Evolutionary conservation across 2,329 filamentous ascomycete genomes (phyloP), one percentile per base, ranked within the genome.

Genomic region (Leptographium procerum): DNA sequence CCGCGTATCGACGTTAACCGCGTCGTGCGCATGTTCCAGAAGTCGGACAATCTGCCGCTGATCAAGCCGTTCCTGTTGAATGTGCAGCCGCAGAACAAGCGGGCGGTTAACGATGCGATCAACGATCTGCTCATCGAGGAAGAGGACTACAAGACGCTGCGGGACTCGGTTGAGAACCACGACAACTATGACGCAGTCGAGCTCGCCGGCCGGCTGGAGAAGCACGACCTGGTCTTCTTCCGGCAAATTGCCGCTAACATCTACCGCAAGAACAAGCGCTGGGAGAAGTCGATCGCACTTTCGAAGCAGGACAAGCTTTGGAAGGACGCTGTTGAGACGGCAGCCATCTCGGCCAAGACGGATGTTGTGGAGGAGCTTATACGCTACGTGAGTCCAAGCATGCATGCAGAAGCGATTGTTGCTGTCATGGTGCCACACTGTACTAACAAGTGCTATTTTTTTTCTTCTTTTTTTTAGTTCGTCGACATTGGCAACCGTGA

Each of bases 281-380:
- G 95, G 95, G 92, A 97, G 77, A 97, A 97, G 78, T 96, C 91
- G 4, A 99, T 99, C 72, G 84, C 90, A 36, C 79, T 99, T 52
- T 97, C 92, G 19, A 99, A 99, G 81, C 92, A 99, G 72, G 94
- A 99, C 78, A 97, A 96, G 82, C 80, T 99, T 19, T 99, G 94
- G 86, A 97, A 96, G 80, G 94, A 99, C 75, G 94, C 95, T 29
- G 97, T 99, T 63, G 94, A 99, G 80, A 99, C 94, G 16, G 84
- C 95, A 34, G 94, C 94, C 31, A 88, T 96, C 58, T 97, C 92
- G 56, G 80, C 82, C 70, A 97, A 97, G 82, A 70, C 81, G 14
- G 91, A 96, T 33, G 88, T 97, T 65, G 92, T 99, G 47, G 94
- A 97, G 74, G 94, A 99, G 67, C 80, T 99, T 52, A 79, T 99